Percentiles rank a stretch among this genome's conserved stretches.
phyloP scores from a whole-genome alignment of 2,329 filamentous ascomycete genomes.

The Venturia pyrina region DNA sequence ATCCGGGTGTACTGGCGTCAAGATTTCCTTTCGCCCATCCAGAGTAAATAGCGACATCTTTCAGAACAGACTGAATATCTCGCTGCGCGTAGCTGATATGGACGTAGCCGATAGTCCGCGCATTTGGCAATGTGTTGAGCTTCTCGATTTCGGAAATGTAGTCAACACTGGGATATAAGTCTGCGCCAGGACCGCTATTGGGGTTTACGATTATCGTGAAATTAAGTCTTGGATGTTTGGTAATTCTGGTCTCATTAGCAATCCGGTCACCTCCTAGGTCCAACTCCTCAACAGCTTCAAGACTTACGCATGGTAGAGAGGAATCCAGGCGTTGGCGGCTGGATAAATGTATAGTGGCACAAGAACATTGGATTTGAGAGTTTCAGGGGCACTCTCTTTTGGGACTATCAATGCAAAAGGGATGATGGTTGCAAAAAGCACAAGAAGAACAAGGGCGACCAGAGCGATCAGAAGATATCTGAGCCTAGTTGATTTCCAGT shows the following conservation, averaged over 20 bases:
- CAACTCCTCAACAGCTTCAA: neutral
- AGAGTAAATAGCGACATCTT: constrained; percentile 4
- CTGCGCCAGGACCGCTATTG: neutral
- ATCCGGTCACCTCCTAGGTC: neutral
- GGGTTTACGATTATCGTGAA: constrained; percentile 8
- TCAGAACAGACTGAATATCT: neutral
- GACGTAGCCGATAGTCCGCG: neutral
- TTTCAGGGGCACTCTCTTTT: neutral
- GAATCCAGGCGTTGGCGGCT: neutral
- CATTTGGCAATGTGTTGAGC: constrained; percentile 3
- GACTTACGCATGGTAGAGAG: constrained; percentile 6
- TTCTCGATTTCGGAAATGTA: neutral
- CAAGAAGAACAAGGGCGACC: neutral
- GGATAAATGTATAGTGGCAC: constrained; percentile 7
- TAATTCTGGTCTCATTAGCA: constrained; percentile 1
- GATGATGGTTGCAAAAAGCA: constrained; percentile 5
- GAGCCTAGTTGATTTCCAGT: neutral
- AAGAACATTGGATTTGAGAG: neutral
- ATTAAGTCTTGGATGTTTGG: neutral
- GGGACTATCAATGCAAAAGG: neutral
- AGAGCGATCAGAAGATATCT: neutral
- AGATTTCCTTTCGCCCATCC: constrained; percentile 1
- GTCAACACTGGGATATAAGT: neutral
- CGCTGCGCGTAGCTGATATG: neutral
- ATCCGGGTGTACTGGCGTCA: neutral